phyloP scores from a whole-genome alignment of 2,329 filamentous ascomycete species.

The Alternaria burnsii region DNA sequence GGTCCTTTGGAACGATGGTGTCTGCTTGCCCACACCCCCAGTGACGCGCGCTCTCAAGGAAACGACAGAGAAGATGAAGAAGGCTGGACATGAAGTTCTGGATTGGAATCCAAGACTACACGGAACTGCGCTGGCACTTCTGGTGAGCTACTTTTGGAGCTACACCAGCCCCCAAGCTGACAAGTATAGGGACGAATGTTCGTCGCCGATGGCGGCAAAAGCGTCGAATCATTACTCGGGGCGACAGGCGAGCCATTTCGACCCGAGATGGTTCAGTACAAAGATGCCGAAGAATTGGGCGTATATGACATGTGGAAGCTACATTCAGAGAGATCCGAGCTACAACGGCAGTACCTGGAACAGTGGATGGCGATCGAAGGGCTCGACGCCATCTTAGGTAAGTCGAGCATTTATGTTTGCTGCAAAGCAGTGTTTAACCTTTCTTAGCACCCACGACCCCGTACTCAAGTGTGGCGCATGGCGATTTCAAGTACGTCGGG shows the following conservation, averaged over 20 bases:
- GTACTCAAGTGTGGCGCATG: constrained; percentile 54
- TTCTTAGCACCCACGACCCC: constrained; percentile 55
- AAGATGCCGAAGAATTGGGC: constrained; percentile 55
- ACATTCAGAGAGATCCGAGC: constrained; percentile 56
- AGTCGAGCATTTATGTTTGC: constrained; percentile 7
- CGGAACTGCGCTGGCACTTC: constrained; percentile 59
- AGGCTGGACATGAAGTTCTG: constrained; percentile 63
- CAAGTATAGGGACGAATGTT: constrained; percentile 53
- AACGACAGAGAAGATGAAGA: constrained; percentile 61
- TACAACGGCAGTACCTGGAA: constrained; percentile 56
- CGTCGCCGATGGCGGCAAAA: constrained; percentile 61
- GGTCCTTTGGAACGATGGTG: constrained; percentile 61
- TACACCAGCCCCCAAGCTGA: not conserved
- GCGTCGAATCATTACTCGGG: constrained; percentile 52
- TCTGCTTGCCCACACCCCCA: constrained; percentile 62
- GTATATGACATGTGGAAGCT: constrained; percentile 60
- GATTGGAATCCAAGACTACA: constrained; percentile 66
- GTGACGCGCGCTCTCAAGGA: constrained; percentile 64
- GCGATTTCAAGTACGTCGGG: constrained; percentile 57
- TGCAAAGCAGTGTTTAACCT: constrained; percentile 12
- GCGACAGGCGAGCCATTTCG: constrained; percentile 56
- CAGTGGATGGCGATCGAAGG: constrained; percentile 54
- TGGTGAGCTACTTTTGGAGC: constrained; percentile 45
- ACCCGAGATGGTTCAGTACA: constrained; percentile 60
- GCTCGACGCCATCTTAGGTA: constrained; percentile 57